Evolutionary conservation across 2,329 filamentous ascomycete species (phyloP).

Genomic region (Claviceps capensis): DNA sequence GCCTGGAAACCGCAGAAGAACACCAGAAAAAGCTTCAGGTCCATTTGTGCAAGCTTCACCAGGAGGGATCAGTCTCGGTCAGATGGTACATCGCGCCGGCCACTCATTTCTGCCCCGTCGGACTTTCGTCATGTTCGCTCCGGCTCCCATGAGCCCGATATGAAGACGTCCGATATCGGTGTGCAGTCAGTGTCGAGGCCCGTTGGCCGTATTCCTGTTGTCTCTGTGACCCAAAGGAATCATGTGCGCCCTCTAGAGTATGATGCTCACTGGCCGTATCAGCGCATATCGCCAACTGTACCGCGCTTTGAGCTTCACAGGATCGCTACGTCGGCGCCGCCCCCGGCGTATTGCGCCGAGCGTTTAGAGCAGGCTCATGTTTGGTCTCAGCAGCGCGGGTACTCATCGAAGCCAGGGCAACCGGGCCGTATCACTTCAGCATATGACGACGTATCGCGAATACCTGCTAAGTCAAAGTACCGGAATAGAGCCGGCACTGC

Average conservation of each 20-base stretch:
- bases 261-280: constrained; percentile 31
- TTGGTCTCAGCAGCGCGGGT: constrained; percentile 27
- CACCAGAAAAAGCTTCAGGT: constrained; percentile 13
- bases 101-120: constrained; percentile 43
- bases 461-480: constrained; percentile 28
- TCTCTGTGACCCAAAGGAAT: constrained; percentile 15
- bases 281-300: constrained; percentile 40
- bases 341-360: constrained; percentile 19
- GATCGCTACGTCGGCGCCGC: constrained; percentile 25
- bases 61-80: constrained; percentile 33
- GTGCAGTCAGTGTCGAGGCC: constrained; percentile 2
- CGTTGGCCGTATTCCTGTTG: not conserved
- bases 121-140: constrained; percentile 47
- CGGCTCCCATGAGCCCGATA: constrained; percentile 26
- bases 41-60: constrained; percentile 28
- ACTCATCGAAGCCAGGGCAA: constrained; percentile 37
- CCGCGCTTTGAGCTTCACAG: constrained; percentile 32
- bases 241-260: constrained; percentile 43
- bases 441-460: constrained; percentile 15
- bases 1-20: constrained; percentile 9
- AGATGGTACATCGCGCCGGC: constrained; percentile 33
- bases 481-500: constrained; percentile 31
- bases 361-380: constrained; percentile 19
- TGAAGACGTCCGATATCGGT: constrained; percentile 1
- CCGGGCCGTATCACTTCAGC: constrained; percentile 3